phyloP scores from a whole-genome alignment of 768 basidiomycete genomes.

The Lactifluus hygrophoroides region DNA sequence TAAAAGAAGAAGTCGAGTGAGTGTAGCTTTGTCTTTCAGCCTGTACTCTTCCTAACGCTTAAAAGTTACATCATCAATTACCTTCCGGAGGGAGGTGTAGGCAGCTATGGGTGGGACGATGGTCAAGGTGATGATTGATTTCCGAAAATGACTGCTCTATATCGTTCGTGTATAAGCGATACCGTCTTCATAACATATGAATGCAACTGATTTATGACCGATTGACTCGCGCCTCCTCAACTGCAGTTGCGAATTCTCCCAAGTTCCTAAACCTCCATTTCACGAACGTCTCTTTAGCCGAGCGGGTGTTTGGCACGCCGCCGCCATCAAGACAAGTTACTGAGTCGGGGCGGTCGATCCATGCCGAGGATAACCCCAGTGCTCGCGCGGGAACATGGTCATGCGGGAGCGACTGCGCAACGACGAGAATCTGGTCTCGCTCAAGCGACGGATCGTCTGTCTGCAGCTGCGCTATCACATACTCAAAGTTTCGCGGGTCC shows the following conservation, averaged over 20 bases:
- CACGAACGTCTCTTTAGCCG: slow-evolving; percentile 25
- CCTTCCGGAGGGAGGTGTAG: slow-evolving; percentile 67
- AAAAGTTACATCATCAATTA: slow-evolving; percentile 58
- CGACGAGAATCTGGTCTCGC: slow-evolving; percentile 47
- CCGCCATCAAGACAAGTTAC: slow-evolving; percentile 31
- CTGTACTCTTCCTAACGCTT: slow-evolving; percentile 8
- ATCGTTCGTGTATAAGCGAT: neutral
- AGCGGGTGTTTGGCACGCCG: slow-evolving; percentile 22
- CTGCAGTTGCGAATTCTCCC: slow-evolving; percentile 51
- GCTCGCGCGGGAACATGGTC: slow-evolving; percentile 56
- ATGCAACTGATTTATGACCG: neutral
- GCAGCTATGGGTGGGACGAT: slow-evolving; percentile 65
- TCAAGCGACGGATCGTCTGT: slow-evolving; percentile 24
- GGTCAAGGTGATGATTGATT: slow-evolving; percentile 75
- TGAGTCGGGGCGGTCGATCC: slow-evolving; percentile 45
- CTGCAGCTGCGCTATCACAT: slow-evolving; percentile 35
- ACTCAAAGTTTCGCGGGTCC: slow-evolving; percentile 39
- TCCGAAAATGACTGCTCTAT: neutral
- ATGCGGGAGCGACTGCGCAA: slow-evolving; percentile 59
- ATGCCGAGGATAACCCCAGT: slow-evolving; percentile 50
- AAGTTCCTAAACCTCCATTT: slow-evolving; percentile 42
- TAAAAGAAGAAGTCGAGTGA: slow-evolving; percentile 78
- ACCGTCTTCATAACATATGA: neutral
- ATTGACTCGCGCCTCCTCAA: slow-evolving; percentile 31
- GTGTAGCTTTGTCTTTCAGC: slow-evolving; percentile 25